A percentile compares a stretch with the other conserved stretches of the same genome.
These are phyloP conservation scores for Penicillium decumbens DNA, from an alignment of 2,329 filamentous ascomycete species.

Conservation along the genomic window DNA sequence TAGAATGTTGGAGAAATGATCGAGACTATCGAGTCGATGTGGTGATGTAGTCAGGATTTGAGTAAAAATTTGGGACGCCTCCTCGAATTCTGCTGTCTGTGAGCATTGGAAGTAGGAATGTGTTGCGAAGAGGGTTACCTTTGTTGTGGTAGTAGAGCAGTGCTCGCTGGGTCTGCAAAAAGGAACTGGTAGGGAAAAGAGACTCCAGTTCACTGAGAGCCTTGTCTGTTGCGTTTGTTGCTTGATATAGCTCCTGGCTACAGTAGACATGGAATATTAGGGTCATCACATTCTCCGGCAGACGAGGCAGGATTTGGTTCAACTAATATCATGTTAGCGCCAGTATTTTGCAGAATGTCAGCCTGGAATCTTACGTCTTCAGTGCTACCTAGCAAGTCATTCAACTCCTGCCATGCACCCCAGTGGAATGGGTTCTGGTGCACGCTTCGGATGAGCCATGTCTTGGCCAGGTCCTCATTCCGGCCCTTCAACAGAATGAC, in stretches of 20 bases:
- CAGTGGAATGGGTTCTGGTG: slow-evolving; percentile 92
- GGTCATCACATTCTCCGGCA: slow-evolving; percentile 87
- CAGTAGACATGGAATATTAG: slow-evolving; percentile 91
- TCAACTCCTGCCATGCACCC: slow-evolving; percentile 94
- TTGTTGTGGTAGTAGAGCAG: slow-evolving; percentile 88
- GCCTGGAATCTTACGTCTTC: slow-evolving; percentile 64
- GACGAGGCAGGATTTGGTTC: slow-evolving; percentile 63
- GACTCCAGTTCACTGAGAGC: slow-evolving; percentile 70
- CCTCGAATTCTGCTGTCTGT: slow-evolving; percentile 52
- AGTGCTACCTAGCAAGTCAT: slow-evolving; percentile 68
- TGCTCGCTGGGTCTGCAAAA: slow-evolving; percentile 84
- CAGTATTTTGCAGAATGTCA: neutral
- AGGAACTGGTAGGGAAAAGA: slow-evolving; percentile 84
- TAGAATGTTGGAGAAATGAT: slow-evolving; percentile 95
- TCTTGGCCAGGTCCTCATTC: slow-evolving; percentile 77
- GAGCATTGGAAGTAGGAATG: slow-evolving; percentile 1
- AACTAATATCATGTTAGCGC: slow-evolving; percentile 50
- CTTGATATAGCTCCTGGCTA: slow-evolving; percentile 86
- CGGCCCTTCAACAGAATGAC: slow-evolving; percentile 86
- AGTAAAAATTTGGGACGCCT: slow-evolving; percentile 59
- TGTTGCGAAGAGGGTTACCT: slow-evolving; percentile 24
- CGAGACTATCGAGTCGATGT: slow-evolving; percentile 76
- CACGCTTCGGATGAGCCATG: slow-evolving; percentile 82
- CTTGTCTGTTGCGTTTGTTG: slow-evolving; percentile 67
- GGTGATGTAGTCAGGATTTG: slow-evolving; percentile 64